Evolutionary conservation across 257 asterid species (phyloP), one percentile per base, ranked within the genome.

Genomic region (Nicotiana tomentosiformis): DNA sequence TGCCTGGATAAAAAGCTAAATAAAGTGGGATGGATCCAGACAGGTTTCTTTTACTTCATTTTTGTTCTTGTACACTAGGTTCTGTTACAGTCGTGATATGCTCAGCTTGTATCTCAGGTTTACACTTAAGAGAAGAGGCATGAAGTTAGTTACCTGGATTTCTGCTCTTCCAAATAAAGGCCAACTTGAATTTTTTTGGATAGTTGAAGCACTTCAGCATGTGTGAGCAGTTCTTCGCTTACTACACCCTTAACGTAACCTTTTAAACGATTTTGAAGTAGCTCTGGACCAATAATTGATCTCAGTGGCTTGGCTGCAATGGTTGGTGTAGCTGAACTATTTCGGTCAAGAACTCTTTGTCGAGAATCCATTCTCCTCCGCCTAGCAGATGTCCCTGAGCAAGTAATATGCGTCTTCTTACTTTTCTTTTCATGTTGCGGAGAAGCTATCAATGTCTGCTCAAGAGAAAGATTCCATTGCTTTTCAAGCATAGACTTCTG

Each of bases 401-500:
- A 88, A 84, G 89, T 87, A 51, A 94, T 87, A 76, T 84, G 86
- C 85, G 82, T 46, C 83, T 86, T 87, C 83, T 88, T 87, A 55
- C 46, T 79, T n/a, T 65, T 82, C 77, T 49, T 82, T 77, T 86
- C 87, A 33, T 68, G 74, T 20, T 80, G 64, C 30, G 78, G 10
- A n/a, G 33, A 51, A 61, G 82, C 70, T 56, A 77, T 61, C 60
- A 32, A 23, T 37, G 60, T 51, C 7, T 80, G 35, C 58, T 88
- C 88, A 55, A 88, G 83, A 0, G 98, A 85, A 82, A 95, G 96
- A 86, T 90, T 93, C 97, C 98, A 96, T 86, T 96, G 98, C 88
- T 93, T 92, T 86, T 94, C 99, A 61, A 94, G 98, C 89, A 96
- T 89, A 79, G 95, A 94, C 84, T 94, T 96, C 62, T 93, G 99